Base-by-base conservation (phyloP, 805 yeast species). In the Candida dajiaensis region DNA sequence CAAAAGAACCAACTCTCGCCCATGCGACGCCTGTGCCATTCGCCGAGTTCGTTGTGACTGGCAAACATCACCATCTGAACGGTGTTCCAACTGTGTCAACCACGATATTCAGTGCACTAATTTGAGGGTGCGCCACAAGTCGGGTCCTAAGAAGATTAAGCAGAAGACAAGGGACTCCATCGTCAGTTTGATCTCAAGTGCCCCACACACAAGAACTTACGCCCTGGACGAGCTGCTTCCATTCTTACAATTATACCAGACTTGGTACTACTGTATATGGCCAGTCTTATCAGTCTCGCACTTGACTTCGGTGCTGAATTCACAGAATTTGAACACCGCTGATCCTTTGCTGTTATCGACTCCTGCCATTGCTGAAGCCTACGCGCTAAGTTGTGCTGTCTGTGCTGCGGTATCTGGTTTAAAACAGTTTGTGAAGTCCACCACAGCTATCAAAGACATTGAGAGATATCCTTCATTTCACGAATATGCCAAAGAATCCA, bases 1-100 rank as follows among this genome's bases (percentile, higher is more conserved):
- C n/a, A 28, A 33, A 16, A 38, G 51, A 29, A 19, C 50, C 3
- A 43, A 45, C 26, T 28, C 49, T 9, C 37, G 61, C 3, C 61
- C 61, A 2, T 57, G 61, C 41, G 61, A 57, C 22, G 61, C 58
- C 13, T 57, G 61, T 50, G 58, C 61, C 9, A 56, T 57, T 3
- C 53, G 61, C 43, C 49, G 60, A 22, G 59, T 57, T 28, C 50
- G 57, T 10, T 57, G 61, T 39, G 58, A 57, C 40, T n/a, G 51
- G 3, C 51, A 48, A 22, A 44, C 48, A 10, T 38, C 40, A 23
- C 19, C 52, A 3, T 45, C 47, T 4, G 53, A 52, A 10, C 22
- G 47, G 13, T 57, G 62, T 37, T 43, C 58, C 13, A 57, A 52
- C 43, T 57, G 62, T 41, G 40, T 45, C 4, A 56, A 53, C 39